Evolutionary conservation across 2,329 filamentous ascomycete species (phyloP), one percentile per base, ranked within the genome.

Genomic region (Diplodia intermedia): DNA sequence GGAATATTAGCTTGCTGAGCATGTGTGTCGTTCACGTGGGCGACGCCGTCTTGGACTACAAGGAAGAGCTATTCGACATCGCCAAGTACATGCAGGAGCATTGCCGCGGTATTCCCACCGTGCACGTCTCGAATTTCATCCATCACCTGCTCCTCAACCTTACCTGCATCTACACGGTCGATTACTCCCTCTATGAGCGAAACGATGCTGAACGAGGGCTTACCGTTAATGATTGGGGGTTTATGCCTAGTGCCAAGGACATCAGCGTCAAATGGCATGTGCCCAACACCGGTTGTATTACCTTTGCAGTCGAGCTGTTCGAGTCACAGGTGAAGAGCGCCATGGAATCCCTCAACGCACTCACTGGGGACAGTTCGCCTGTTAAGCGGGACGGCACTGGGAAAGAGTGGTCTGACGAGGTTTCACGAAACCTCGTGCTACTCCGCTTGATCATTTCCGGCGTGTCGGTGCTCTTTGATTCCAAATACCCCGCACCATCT

Each of bases 1-100:
- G 96, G 96, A 92, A 98, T 76, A 88, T 98, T 69, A 97, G 93
- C 79, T 93, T 99, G 84, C 86, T 99, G 5, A 97, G 94, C 76
- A 99, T 99, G 94, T 95, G 93, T 69, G 93, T 97, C 26, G 95
- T 99, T 3, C 95, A 99, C 75, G 93, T 99, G 55, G 95, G 95
- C 40, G 89, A 90, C 71, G 92, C 95, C 72, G 92, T 98, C 15
- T 85, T 99, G 69, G 90, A 91, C 69, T 96, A 97, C 84, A 93
- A 93, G 79, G 85, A 92, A 62, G 91, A 98, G 61, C 86, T 99
- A 2, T 92, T 97, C 71, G 91, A 93, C 70, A 94, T 99, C 77
- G 93, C 94, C 14, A 85, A 91, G 66, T 98, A 94, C 80, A 98
- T 99, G 94, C 95, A 99, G 78, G 89, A 95, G 73, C 94, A 93